Base-by-base conservation (phyloP, 2,329 filamentous ascomycete genomes). In the Leptoxyphium fumago region DNA sequence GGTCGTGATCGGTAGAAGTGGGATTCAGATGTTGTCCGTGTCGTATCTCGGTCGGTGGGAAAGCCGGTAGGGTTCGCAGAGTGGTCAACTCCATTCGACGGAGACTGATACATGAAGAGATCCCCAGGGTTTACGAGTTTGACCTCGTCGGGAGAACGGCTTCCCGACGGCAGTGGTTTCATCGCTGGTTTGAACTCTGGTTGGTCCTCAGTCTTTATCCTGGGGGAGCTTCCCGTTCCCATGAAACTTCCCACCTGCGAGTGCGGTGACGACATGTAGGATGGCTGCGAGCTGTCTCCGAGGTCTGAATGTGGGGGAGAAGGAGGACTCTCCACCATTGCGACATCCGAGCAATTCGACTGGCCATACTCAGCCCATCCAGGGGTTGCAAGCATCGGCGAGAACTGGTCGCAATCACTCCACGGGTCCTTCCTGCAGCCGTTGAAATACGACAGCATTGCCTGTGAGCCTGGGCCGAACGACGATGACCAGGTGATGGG, bases 41-140 rank as follows among this genome's bases (percentile, higher is more conserved):
- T 4, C 21, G 21, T 7, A 7, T 26, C 34, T 9, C 32, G 36
- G 17, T 40, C 26, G 5, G 41, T 28, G 5, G 34, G 40, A 14
- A 39, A 13, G 21, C 43, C 40, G 32, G 42, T 41, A 5, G 41
- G 11, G 15, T 7, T 26, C 8, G 21, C 28, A 30, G 11, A 15
- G 32, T 32, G 13, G 29, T 17, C 15, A 13, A 21, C 21, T 21
- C 15, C 8, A 29, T 10, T 29, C 41, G 28, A 26, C 7, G 21
- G 7, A 26, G 21, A 42, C 30, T 15, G 44, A 60, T 60, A 17
- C 59, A 51, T 10, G 57, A 55, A 45, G 57, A 45, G 45, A 55
- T 59, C 45, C 6, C 13, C 41, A n/a, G 41, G n/a, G 26, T 38
- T 15, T n/a, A 43, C 41, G 15, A 32, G 17, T 18, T n/a, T 45